Conservation (phyloP, 805 yeast genomes). For the Scheffersomyces amazonensis region DNA sequence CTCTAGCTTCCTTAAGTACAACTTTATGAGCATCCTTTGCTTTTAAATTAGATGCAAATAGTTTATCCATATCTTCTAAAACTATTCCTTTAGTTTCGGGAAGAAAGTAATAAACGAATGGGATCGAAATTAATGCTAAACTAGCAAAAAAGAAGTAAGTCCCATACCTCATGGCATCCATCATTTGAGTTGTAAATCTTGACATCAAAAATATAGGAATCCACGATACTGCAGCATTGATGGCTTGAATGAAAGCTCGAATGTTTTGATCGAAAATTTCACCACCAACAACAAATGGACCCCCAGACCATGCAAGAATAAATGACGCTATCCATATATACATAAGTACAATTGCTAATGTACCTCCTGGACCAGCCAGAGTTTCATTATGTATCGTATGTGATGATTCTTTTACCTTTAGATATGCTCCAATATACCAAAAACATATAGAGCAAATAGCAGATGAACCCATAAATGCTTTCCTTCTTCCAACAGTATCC, state of each 20-base stretch:
- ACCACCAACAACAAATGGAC: constrained; percentile 38
- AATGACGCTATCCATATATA: constrained; percentile 41
- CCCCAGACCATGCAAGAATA: constrained; percentile 39
- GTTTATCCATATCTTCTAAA: constrained; percentile 24
- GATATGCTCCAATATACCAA: constrained; percentile 39
- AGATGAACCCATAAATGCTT: constrained; percentile 34
- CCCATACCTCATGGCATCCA: constrained; percentile 31
- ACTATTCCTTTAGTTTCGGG: constrained; percentile 39
- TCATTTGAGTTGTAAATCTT: constrained; percentile 31
- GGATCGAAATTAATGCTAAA: constrained; percentile 29
- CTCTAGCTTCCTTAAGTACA: constrained; percentile 12
- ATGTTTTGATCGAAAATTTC: constrained; percentile 40
- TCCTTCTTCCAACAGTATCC: constrained; percentile 33
- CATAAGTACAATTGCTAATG: constrained; percentile 39
- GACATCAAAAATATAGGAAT: constrained; percentile 38
- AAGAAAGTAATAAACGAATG: constrained; percentile 34
- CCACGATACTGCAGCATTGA: constrained; percentile 40
- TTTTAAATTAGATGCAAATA: constrained; percentile 17
- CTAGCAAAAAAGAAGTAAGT: constrained; percentile 36
- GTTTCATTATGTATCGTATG: constrained; percentile 18
- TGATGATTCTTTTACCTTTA: constrained; percentile 33
- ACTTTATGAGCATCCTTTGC: constrained; percentile 21
- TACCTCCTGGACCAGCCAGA: constrained; percentile 36
- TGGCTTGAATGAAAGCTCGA: constrained; percentile 37
- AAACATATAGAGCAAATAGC: constrained; percentile 31